Evolutionary conservation across 208 protist species (phyloP).

Genomic region (Leishmania guyanensis): DNA sequence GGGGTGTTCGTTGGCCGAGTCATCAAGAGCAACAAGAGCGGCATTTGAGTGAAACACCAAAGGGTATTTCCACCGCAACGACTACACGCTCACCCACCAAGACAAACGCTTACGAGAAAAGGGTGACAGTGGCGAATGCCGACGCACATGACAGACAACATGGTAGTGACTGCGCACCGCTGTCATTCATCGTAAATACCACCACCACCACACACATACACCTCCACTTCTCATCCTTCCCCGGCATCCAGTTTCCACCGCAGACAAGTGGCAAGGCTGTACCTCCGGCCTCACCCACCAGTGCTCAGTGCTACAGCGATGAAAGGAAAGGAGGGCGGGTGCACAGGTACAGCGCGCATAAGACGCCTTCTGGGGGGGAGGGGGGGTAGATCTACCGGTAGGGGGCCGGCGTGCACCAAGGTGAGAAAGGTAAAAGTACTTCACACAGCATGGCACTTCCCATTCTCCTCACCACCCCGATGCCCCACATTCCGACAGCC

Average conservation of each 20-base stretch:
- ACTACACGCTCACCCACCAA: neutral
- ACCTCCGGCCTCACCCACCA: neutral
- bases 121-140: neutral
- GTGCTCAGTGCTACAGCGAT: neutral
- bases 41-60: neutral
- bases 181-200: neutral
- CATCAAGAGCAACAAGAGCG: neutral
- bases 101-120: neutral
- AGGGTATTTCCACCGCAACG: neutral
- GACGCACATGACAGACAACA: neutral
- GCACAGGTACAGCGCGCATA: neutral
- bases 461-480: neutral
- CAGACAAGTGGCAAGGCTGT: neutral
- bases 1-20: neutral
- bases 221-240: neutral
- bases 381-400: neutral
- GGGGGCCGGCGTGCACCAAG: neutral
- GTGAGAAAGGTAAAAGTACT: neutral
- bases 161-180: neutral
- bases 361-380: neutral
- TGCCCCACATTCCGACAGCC: neutral
- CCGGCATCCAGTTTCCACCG: neutral
- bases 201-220: neutral
- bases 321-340: neutral
- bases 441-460: neutral